A percentile compares a stretch with the other conserved stretches of the same genome.
Evolutionary conservation across 176 grass and related monocot genomes (phyloP).

Genomic region (Cenchrus purpureus): DNA sequence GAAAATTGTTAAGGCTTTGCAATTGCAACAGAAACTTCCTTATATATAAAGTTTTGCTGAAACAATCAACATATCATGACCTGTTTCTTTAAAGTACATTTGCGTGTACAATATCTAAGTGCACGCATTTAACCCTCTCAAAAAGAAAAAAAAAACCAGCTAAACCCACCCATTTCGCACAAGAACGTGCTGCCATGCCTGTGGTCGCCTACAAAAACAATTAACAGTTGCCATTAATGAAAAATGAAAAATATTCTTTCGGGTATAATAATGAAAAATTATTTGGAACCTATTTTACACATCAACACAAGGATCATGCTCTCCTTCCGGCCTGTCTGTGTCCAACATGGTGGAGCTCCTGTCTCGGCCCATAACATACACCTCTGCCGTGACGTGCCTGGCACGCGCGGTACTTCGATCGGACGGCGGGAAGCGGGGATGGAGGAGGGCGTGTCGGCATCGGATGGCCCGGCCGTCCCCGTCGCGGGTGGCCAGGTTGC

Average conservation of each 20-base stretch:
- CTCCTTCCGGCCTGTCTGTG: neutral
- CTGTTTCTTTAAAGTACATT: too few species aligned
- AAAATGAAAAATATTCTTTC: too few species aligned
- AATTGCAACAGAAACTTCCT: neutral
- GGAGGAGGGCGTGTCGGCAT: neutral
- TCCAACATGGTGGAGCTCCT: neutral
- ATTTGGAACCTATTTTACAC: too few species aligned
- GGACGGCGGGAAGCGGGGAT: neutral
- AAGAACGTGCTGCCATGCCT: too few species aligned
- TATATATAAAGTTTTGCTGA: neutral
- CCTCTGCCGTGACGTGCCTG: neutral
- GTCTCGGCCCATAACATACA: neutral
- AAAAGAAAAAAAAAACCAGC: too few species aligned
- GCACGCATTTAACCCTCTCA: too few species aligned
- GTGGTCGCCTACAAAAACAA: neutral
- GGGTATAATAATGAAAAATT: neutral
- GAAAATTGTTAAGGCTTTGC: neutral
- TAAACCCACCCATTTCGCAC: too few species aligned
- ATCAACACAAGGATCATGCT: neutral
- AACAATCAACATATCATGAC: too few species aligned
- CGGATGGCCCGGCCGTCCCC: neutral
- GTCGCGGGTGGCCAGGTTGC: neutral
- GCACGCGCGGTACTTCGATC: neutral
- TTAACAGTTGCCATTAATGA: neutral
- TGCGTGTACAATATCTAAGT: too few species aligned